Evolutionary conservation across 768 basidiomycete genomes (phyloP), one percentile per base, ranked within the genome.

Genomic region (Grammothele lineata): DNA sequence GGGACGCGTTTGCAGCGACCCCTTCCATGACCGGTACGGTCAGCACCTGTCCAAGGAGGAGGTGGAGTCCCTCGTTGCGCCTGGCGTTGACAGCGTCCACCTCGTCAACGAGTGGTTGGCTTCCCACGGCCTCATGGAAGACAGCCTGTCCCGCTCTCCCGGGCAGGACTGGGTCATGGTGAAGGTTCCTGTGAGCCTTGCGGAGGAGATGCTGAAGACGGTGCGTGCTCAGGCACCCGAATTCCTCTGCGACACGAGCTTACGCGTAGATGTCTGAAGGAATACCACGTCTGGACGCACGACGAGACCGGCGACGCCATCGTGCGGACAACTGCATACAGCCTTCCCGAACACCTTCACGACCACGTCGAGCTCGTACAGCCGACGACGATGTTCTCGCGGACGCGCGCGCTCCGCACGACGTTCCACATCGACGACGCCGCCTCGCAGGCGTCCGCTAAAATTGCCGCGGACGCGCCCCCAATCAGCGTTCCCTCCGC

Each of bases 201-300:
- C 80, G 0, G 86, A 89, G 62, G 66, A 76, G 54, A 81, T 89
- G 77, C 71, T 89, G n/a, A 67, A 78, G 57, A 83, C 87, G 37
- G 84, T 85, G 39, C 17, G 39, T 23, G n/a, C 30, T 15, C 17
- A 14, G 6, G 24, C 8, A 17, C 3, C 9, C 5, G 1, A 25
- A 3, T 7, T 4, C 19, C 30, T 17, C 22, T 6, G 24, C 37
- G 11, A 36, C 25, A 19, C 19, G 21, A 17, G 4, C 14, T 26
- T 12, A 15, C 1, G 4, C 32, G 5, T 19, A 19, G 33, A 15
- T n/a, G n/a, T n/a, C 14, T 0, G 17, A 51, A 86, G 82, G 78
- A 74, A 55, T 89, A 85, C 56, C 66, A 78, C 47, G 60, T 82
- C 32, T 89, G 79, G 74, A 68, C 74, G 43, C 78, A 87, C 58